phyloP scores from a whole-genome alignment of 371 early-diverging fungal species.

The Mucor ambiguus region DNA sequence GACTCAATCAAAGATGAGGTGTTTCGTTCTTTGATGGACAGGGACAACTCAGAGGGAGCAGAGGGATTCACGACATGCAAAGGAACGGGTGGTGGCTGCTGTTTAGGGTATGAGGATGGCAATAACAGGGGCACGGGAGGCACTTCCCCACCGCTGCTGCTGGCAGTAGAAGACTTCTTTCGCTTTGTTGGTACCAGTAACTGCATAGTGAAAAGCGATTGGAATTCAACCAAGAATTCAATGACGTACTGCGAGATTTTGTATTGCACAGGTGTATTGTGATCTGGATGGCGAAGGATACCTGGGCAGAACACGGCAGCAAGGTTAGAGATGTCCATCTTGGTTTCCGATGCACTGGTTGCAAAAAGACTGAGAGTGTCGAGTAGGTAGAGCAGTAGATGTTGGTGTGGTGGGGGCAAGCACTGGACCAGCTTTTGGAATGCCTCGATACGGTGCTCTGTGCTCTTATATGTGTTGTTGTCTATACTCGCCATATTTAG shows the following conservation, averaged over 20 bases:
- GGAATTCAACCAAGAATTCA: slow-evolving; percentile 57
- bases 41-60: background rate
- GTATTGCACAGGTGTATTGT: slow-evolving; percentile 59
- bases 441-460: slow-evolving; percentile 34
- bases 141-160: background rate
- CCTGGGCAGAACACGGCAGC: slow-evolving; percentile 63
- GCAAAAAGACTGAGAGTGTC: slow-evolving; percentile 57
- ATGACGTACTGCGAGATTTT: slow-evolving; percentile 58
- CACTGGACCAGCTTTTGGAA: slow-evolving; percentile 51
- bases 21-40: background rate
- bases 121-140: slow-evolving; percentile 22
- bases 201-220: slow-evolving; percentile 47
- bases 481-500: slow-evolving; percentile 4
- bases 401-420: slow-evolving; percentile 54
- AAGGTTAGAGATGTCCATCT: slow-evolving; percentile 55
- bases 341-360: slow-evolving; percentile 42
- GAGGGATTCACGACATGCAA: slow-evolving; percentile 21
- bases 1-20: slow-evolving; percentile 12
- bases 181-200: slow-evolving; percentile 2
- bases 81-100: slow-evolving; percentile 3
- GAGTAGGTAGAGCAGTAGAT: slow-evolving; percentile 56
- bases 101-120: slow-evolving; percentile 11
- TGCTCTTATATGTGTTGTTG: slow-evolving; percentile 24
- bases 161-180: background rate
- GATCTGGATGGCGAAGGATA: slow-evolving; percentile 56